Evolutionary conservation across 2,329 filamentous ascomycete species (phyloP).

Genomic region (Ophiocordyceps robertsii): DNA sequence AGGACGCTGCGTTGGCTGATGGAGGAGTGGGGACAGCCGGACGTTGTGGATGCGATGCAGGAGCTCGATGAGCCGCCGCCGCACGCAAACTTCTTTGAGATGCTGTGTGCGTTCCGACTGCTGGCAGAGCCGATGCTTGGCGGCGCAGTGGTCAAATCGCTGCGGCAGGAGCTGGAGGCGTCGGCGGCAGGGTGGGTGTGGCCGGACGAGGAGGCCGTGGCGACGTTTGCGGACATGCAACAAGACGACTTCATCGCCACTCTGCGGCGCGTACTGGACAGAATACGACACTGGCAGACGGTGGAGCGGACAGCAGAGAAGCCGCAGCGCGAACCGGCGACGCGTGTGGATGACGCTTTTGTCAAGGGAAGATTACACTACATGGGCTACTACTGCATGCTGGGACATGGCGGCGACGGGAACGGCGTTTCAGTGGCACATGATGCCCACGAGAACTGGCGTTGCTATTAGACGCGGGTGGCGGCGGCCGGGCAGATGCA

Average conservation of each 20-base stretch:
- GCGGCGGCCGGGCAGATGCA: too few species aligned
- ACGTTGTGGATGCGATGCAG: slow-evolving; percentile 20
- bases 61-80: slow-evolving; percentile 19
- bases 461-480: too few species aligned
- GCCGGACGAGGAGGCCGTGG: slow-evolving; percentile 23
- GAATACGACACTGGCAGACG: slow-evolving; percentile 1
- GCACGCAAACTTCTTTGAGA: slow-evolving; percentile 20
- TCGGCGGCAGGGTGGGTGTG: slow-evolving; percentile 18
- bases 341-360: not conserved
- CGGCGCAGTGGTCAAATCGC: slow-evolving; percentile 12
- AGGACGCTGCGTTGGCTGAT: slow-evolving; percentile 46
- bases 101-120: slow-evolving; percentile 33
- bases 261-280: slow-evolving; percentile 12
- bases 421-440: too few species aligned
- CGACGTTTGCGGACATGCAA: slow-evolving; percentile 16
- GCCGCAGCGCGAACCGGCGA: not conserved
- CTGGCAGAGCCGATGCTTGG: slow-evolving; percentile 30
- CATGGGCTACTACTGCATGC: too few species aligned
- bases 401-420: too few species aligned
- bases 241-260: slow-evolving; percentile 11
- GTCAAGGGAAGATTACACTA: too few species aligned
- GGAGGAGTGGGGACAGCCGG: slow-evolving; percentile 24
- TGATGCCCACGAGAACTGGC: too few species aligned
- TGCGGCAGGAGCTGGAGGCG: slow-evolving; percentile 15
- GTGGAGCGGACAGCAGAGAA: not conserved